Conservation (phyloP, 2,329 filamentous ascomycete genomes). For the Cadophora gregata region DNA sequence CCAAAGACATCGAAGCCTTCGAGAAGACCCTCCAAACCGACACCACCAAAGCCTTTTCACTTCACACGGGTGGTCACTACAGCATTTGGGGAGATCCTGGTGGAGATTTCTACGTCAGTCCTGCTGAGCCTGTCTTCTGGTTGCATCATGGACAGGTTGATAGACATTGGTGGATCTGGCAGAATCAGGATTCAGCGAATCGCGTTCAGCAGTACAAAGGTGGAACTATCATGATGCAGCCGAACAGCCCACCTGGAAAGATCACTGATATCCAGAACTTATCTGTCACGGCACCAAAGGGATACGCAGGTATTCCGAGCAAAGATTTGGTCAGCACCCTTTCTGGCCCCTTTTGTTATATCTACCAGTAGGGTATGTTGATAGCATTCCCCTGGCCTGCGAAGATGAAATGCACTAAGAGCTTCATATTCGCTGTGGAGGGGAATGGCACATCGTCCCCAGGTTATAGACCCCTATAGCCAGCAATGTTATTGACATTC, state of each 20-base stretch:
- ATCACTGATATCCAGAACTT: conserved; percentile 29
- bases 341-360: conserved; percentile 31
- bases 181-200: conserved; percentile 29
- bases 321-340: conserved; percentile 26
- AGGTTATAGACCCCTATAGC: no score
- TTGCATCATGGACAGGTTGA: conserved; percentile 28
- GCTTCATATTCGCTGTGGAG: no score
- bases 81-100: conserved; percentile 49
- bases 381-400: no score
- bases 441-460: no score
- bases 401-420: no score
- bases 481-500: no score
- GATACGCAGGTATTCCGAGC: conserved; percentile 16
- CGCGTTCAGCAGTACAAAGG: conserved; percentile 29
- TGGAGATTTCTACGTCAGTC: conserved; percentile 45
- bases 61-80: conserved; percentile 47
- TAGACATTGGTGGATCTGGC: conserved; percentile 34
- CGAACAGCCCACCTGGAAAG: conserved; percentile 27
- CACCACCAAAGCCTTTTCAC: conserved; percentile 33
- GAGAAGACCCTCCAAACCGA: conserved; percentile 35
- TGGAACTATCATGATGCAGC: conserved; percentile 27
- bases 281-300: conserved; percentile 22
- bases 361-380: conserved; percentile 22
- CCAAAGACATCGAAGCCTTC: conserved; percentile 23
- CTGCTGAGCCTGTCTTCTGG: conserved; percentile 22